Conservation (phyloP, 352 stramenopile genomes). For the Phytopythium litorale region DNA sequence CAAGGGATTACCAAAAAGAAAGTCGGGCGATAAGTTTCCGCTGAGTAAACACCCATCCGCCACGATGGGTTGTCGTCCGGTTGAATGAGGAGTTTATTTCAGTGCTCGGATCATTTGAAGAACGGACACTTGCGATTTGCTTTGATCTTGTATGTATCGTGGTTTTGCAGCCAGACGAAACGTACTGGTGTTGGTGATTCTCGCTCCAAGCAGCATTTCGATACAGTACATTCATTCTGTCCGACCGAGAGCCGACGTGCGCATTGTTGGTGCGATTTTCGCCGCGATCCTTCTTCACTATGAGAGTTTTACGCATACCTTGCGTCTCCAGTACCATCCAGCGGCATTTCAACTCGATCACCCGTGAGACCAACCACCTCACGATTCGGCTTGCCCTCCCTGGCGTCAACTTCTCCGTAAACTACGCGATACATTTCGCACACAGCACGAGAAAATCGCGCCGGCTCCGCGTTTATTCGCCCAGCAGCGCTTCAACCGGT, state of each 20-base stretch:
- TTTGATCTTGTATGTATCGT: no score
- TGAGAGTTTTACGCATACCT: not conserved
- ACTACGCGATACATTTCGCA: no score
- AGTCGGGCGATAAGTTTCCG: no score
- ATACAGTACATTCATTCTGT: not conserved
- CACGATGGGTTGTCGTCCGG: not conserved
- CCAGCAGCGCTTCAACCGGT: no score
- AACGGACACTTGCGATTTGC: no score
- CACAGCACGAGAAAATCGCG: no score
- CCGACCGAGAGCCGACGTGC: not conserved
- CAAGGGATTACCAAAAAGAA: no score
- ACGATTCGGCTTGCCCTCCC: not conserved
- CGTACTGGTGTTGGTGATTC: not conserved
- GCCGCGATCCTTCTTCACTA: not conserved
- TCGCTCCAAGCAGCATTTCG: not conserved
- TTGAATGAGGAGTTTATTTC: not conserved
- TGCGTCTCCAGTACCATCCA: not conserved
- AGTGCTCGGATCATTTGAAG: not conserved
- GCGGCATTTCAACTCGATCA: not conserved
- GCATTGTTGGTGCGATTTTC: not conserved
- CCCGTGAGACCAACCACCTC: not conserved
- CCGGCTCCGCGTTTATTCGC: no score
- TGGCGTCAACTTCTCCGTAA: not conserved
- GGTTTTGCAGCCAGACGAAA: not conserved
- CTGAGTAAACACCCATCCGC: no score